A percentile compares a stretch with the other conserved stretches of the same genome.
These are phyloP conservation scores for Aphanocladium album DNA, from an alignment of 2,329 filamentous ascomycete species.

Conservation along the genomic window DNA sequence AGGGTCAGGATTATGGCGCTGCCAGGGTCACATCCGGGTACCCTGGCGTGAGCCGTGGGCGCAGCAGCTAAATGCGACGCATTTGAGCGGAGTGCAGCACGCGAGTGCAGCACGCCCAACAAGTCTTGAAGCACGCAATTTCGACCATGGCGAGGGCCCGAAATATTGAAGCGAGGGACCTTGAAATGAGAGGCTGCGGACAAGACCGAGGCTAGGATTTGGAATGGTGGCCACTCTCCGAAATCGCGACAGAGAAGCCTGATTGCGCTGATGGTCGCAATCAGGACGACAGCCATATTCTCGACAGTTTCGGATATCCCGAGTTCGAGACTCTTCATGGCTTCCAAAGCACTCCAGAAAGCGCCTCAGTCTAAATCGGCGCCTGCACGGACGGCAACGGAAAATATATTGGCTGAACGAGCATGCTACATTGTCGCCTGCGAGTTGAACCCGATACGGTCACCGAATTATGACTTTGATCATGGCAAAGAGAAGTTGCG, in stretches of 20 bases:
- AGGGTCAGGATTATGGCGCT: too few relatives aligned
- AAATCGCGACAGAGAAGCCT: background rate
- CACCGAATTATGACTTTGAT: background rate
- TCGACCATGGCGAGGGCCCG: constrained; percentile 2
- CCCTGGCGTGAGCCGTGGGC: background rate
- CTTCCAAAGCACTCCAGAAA: background rate
- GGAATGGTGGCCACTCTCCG: background rate
- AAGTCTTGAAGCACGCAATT: constrained; percentile 6
- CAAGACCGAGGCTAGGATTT: background rate
- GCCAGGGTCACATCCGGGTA: background rate
- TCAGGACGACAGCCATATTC: background rate
- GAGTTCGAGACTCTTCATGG: background rate
- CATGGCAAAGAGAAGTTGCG: background rate
- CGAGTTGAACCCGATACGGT: background rate
- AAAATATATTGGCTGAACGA: background rate
- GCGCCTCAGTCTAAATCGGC: background rate
- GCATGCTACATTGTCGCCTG: background rate
- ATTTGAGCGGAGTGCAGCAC: background rate
- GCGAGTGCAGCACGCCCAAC: background rate
- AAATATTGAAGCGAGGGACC: background rate
- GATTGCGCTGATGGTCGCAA: too few relatives aligned
- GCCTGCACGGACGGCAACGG: too few relatives aligned
- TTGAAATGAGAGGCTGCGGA: background rate
- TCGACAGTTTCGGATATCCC: background rate
- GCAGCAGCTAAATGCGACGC: background rate